Base-by-base conservation (phyloP, 495 filamentous ascomycete species). In the Aspergillus incahuasiensis region DNA sequence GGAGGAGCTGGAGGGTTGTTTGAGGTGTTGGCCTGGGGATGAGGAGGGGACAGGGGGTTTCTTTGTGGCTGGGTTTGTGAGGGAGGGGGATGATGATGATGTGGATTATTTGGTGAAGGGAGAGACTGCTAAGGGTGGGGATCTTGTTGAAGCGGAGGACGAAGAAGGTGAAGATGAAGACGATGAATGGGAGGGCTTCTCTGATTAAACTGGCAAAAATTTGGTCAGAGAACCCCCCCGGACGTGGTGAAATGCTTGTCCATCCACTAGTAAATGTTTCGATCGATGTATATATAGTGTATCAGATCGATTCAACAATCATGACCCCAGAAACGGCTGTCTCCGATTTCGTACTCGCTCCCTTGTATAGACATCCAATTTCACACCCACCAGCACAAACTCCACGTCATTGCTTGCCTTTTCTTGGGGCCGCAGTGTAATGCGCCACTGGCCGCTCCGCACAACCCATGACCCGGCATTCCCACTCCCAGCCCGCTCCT, bases 21-120 rank as follows among this genome's bases (percentile, higher is more conserved):
- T 98, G 21, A 72, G 94, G 49, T 91, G 89, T 49, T 82, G 86
- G 61, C 85, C 90, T 60, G 89, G 86, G 34, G 90, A 89, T 61
- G 86, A 84, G 19, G 82, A 89, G 43, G 91, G 90, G 0, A 84
- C 83, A 7, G 84, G 87, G 55, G 86, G 86, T 1, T 90, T 90
- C 65, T 90, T 90, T 58, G 84, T 89, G 50, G 83, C 75, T 45
- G 83, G 77, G 8, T 84, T 90, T 68, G 74, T 86, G 12, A 74
- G 84, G 57, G 79, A 85, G 57, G 70, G 48, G 12, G 53, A 55
- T 52, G 47, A 22, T 13, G 57, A 48, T 18, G 40, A 35, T n/a
- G n/a, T n/a, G n/a, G n/a, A n/a, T n/a, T 50, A 38, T 39, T 24
- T 56, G 28, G 13, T 11, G 32, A 35, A 11, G 13, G 12, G 32